phyloP scores from a whole-genome alignment of 2,329 filamentous ascomycete species.

The Fusarium sp. region DNA sequence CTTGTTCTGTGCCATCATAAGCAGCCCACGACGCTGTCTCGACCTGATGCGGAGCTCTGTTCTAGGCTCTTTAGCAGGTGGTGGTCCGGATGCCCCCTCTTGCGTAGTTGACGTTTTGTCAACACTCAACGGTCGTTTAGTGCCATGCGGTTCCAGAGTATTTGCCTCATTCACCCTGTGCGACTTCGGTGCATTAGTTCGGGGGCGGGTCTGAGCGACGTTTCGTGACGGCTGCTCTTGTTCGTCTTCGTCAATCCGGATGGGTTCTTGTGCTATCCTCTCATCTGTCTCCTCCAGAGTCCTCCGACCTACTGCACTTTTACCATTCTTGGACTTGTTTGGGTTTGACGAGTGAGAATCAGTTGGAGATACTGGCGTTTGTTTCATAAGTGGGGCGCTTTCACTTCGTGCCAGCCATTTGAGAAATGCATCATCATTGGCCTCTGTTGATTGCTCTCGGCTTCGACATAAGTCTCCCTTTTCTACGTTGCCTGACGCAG shows the following conservation, averaged over 20 bases:
- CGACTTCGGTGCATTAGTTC: background rate
- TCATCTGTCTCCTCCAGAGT: background rate
- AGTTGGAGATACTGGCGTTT: background rate
- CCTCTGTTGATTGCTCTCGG: background rate
- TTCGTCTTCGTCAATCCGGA: background rate
- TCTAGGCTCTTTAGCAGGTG: constrained; percentile 48
- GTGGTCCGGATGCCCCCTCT: background rate
- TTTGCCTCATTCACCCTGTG: background rate
- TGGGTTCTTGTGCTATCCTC: background rate
- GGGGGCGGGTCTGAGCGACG: background rate
- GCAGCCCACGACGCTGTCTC: constrained; percentile 60
- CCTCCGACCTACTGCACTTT: background rate
- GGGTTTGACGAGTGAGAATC: background rate
- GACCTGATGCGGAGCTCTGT: constrained; percentile 62
- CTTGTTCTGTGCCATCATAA: constrained; percentile 58
- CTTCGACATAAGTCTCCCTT: background rate
- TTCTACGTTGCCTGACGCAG: background rate
- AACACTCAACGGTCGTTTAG: constrained; percentile 17
- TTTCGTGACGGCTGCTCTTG: background rate
- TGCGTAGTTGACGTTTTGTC: background rate
- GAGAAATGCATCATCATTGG: constrained; percentile 26
- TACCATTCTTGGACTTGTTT: background rate
- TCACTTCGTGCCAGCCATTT: constrained; percentile 28
- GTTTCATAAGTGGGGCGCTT: background rate
- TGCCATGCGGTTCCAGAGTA: background rate